Evolutionary conservation across 495 filamentous ascomycete species (phyloP), one percentile per base, ranked within the genome.

Genomic region (Annulohypoxylon bovei): DNA sequence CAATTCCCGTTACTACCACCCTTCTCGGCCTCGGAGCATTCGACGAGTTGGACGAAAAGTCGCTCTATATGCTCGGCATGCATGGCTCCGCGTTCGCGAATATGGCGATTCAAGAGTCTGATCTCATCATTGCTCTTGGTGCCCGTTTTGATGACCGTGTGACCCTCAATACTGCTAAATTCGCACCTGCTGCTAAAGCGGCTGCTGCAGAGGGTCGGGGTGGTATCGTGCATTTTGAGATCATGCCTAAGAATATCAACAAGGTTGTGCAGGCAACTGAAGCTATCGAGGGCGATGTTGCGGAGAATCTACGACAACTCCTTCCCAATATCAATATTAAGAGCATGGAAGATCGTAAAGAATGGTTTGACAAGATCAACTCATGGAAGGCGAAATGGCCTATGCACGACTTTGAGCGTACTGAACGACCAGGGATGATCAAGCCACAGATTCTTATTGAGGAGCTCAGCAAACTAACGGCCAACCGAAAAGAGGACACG

Each of bases 371-470:
- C 28, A 89, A 97, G 82, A 97, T 98, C 75, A 87, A 90, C 18
- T 86, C 87, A 71, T 98, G 94, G 95, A 97, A 97, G 82, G 80
- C 84, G 69, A 89, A 90, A 44, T 94, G 93, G 85, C 92, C 93
- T 1, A 89, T 94, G 75, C 86, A 84, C 7, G 78, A 81, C 46
- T 97, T 92, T 69, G 91, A 95, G 73, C 88, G 84, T 60, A 89
- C 91, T 53, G 88, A 87, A 57, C 78, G 83, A 20, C 84, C 87
- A 23, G 92, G 88, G 27, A 81, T 90, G 65, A 97, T 96, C 83
- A 96, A 95, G 82, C 95, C 95, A 1, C 94, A 98, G 81, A 85
- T 87, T 18, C 82, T 97, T 57, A 94, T 98, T 57, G 88, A 94
- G 76, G 90, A 90, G 74, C 87, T 98, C 37, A 92, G 88, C 76